phyloP scores from a whole-genome alignment of 371 early-diverging fungal species.

The Mortierella sp. region DNA sequence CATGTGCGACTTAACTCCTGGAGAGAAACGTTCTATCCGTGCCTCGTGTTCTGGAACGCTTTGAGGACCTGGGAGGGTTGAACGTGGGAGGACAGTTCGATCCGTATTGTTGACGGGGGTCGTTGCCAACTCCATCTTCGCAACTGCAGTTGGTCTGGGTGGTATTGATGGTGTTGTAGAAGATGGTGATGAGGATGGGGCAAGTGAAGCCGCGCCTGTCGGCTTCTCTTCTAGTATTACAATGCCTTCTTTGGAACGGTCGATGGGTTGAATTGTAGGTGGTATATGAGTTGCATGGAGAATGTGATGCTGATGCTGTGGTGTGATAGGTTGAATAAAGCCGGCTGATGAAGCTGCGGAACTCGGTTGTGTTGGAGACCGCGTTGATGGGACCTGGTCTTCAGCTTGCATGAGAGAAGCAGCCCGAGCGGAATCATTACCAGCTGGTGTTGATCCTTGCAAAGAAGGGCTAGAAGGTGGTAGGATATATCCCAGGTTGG shows the following conservation, averaged over 20 bases:
- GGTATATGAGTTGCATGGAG: background rate
- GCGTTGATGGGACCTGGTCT: slow-evolving; percentile 14
- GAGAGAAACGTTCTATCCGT: slow-evolving; percentile 23
- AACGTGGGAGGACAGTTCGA: background rate
- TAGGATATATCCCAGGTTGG: no score
- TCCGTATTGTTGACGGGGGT: background rate
- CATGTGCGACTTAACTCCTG: slow-evolving; percentile 20
- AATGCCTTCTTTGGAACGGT: background rate
- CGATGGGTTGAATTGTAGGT: background rate
- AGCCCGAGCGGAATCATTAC: slow-evolving; percentile 24
- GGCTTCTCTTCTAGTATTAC: background rate
- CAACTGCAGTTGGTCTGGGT: background rate
- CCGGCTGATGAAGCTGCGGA: background rate
- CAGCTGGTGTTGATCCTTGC: background rate
- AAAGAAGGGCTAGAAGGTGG: background rate
- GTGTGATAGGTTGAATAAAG: background rate
- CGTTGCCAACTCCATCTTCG: slow-evolving; percentile 6
- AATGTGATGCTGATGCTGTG: background rate
- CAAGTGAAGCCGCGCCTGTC: background rate
- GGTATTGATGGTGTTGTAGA: background rate
- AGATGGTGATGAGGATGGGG: background rate
- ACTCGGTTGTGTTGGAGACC: background rate
- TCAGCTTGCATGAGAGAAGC: slow-evolving; percentile 30
- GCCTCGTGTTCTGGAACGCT: slow-evolving; percentile 47
- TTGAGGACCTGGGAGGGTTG: slow-evolving; percentile 13